These are phyloP conservation scores for Aspergillus steynii DNA, from an alignment of 495 filamentous ascomycete genomes.

Conservation along the genomic window DNA sequence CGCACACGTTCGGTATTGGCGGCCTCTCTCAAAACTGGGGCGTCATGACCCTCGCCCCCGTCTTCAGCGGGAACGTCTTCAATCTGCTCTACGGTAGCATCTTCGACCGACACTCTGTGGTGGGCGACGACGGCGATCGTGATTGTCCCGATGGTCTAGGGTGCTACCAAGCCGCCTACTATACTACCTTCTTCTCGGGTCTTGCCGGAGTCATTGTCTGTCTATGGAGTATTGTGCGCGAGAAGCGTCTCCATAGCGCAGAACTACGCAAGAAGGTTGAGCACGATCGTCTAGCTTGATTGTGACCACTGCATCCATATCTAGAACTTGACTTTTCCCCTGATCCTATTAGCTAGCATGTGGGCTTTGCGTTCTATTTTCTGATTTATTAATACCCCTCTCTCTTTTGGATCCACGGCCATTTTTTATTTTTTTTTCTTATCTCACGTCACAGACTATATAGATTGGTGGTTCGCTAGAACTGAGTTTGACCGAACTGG, in stretches of 20 bases:
- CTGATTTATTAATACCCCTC: background rate
- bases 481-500: background rate
- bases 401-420: background rate
- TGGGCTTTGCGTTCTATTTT: background rate
- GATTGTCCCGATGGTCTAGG: conserved; percentile 76
- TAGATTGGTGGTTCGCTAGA: background rate
- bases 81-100: conserved; percentile 80
- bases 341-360: background rate
- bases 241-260: conserved; percentile 41
- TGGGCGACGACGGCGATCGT: conserved; percentile 65
- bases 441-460: background rate
- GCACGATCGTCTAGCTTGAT: conserved; percentile 35
- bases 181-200: conserved; percentile 75
- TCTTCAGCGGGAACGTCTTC: conserved; percentile 85
- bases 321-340: background rate
- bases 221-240: conserved; percentile 75
- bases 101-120: conserved; percentile 74
- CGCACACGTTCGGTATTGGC: conserved; percentile 86
- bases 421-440: background rate
- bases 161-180: conserved; percentile 83
- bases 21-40: conserved; percentile 95
- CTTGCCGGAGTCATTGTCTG: conserved; percentile 67
- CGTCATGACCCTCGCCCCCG: conserved; percentile 84
- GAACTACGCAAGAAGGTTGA: conserved; percentile 31
- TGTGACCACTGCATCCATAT: background rate